phyloP scores from a whole-genome alignment of 345 rosid species.

The Aquilaria sinensis region DNA sequence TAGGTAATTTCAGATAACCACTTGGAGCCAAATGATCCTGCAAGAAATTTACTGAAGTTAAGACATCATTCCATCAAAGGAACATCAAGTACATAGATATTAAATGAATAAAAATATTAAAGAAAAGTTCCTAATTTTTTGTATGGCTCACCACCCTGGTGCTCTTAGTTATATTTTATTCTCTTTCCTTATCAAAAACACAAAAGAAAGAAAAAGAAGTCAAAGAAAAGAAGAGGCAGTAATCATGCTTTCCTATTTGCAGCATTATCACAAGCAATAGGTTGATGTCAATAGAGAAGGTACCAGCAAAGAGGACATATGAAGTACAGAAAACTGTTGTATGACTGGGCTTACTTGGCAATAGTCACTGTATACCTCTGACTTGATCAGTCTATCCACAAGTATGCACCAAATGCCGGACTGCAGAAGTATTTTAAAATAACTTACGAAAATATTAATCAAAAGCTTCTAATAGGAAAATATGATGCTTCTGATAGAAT shows the following conservation, averaged over 20 bases:
- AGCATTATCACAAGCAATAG: too few species aligned
- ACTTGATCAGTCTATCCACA: constrained; percentile 53
- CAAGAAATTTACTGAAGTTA: constrained; percentile 11
- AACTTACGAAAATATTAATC: not conserved
- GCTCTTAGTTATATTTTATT: too few species aligned
- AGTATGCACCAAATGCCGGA: constrained; percentile 54
- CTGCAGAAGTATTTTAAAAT: constrained; percentile 33
- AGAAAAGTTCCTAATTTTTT: not conserved
- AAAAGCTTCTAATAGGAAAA: too few species aligned
- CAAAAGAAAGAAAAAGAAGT: too few species aligned
- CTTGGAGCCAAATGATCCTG: constrained; percentile 85
- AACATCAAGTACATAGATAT: too few species aligned
- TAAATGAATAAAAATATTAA: not conserved
- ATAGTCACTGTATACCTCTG: constrained; percentile 66
- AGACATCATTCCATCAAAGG: not conserved
- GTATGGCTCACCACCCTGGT: too few species aligned
- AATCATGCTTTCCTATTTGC: too few species aligned
- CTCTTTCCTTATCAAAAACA: too few species aligned
- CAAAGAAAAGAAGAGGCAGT: too few species aligned
- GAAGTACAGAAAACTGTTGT: not conserved
- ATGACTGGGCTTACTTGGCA: constrained; percentile 51
- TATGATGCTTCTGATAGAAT: too few species aligned
- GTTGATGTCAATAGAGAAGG: too few species aligned
- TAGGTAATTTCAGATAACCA: constrained; percentile 71
- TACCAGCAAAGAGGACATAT: not conserved